Evolutionary conservation across 2,329 filamentous ascomycete species (phyloP).

Genomic region (Exutisphaerella laricina): DNA sequence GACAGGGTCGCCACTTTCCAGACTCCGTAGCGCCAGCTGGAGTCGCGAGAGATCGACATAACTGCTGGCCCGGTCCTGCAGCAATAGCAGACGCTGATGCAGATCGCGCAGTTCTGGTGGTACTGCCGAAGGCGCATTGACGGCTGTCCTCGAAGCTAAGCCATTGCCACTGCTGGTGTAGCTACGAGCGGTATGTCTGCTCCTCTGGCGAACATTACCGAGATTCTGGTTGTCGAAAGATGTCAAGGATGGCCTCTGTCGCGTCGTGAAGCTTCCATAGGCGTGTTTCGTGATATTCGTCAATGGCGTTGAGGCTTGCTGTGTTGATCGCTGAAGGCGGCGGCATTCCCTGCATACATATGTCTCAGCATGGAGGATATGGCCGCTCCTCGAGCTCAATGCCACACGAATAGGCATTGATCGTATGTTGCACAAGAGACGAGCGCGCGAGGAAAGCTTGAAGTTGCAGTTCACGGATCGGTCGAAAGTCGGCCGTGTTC

Average conservation of each 20-base stretch:
- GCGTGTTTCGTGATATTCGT: no score
- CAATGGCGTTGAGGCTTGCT: no score
- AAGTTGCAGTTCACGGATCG: background rate
- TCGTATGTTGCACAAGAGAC: no score
- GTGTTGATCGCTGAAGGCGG: no score
- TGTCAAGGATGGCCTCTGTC: background rate
- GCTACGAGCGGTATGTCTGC: no score
- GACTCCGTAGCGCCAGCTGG: constrained; percentile 63
- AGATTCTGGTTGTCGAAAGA: no score
- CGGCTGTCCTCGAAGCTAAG: constrained; percentile 48
- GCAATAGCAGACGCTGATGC: constrained; percentile 52
- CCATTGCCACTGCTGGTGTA: constrained; percentile 30
- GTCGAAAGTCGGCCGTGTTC: no score
- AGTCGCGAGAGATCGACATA: constrained; percentile 64
- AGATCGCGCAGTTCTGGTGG: constrained; percentile 53
- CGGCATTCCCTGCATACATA: no score
- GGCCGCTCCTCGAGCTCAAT: constrained; percentile 7
- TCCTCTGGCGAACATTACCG: no score
- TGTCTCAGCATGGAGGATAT: constrained; percentile 7
- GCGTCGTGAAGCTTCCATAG: background rate
- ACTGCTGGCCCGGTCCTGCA: constrained; percentile 57
- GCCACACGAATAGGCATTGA: constrained; percentile 18
- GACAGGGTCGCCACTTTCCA: constrained; percentile 50
- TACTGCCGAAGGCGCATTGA: constrained; percentile 50
- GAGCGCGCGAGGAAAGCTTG: no score